Percentiles rank a stretch among this genome's conserved stretches.
phyloP scores from a whole-genome alignment of 2,329 filamentous ascomycete species.

The Fragosphaeria purpurea region DNA sequence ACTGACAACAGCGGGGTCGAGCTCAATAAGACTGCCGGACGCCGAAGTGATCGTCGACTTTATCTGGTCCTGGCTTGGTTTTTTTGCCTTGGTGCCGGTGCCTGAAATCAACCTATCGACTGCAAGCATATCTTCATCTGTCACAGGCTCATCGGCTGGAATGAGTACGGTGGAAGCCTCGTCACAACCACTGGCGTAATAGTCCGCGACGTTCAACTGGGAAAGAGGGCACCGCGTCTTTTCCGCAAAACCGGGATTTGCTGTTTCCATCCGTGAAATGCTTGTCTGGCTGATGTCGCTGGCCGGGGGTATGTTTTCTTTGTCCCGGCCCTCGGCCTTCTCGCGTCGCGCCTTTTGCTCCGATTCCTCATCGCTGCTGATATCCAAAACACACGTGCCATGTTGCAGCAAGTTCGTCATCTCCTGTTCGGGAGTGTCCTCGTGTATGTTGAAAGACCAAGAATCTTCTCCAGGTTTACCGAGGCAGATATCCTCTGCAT shows the following conservation, averaged over 20 bases:
- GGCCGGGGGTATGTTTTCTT: conserved; percentile 83
- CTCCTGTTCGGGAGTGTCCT: conserved; percentile 83
- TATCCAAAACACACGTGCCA: conserved; percentile 75
- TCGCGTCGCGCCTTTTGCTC: conserved; percentile 42
- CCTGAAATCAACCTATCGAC: too few relatives aligned
- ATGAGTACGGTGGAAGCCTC: conserved; percentile 52
- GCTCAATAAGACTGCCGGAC: too few relatives aligned
- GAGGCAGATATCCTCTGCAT: conserved; percentile 17
- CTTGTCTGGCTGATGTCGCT: conserved; percentile 54
- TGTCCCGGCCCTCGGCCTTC: conserved; percentile 57
- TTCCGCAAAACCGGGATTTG: conserved; percentile 43
- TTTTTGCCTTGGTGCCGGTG: too few relatives aligned
- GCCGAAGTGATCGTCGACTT: too few relatives aligned
- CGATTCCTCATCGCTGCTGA: conserved; percentile 77
- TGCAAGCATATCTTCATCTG: too few relatives aligned
- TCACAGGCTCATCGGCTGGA: conserved; percentile 27
- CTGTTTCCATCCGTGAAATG: conserved; percentile 22
- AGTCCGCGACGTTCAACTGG: conserved; percentile 58
- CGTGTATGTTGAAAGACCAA: conserved; percentile 93
- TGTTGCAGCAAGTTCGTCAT: conserved; percentile 91
- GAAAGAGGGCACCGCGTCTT: conserved; percentile 55
- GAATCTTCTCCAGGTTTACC: conserved; percentile 41
- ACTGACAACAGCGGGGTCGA: too few relatives aligned
- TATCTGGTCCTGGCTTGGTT: too few relatives aligned
- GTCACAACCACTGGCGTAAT: conserved; percentile 57